phyloP scores from a whole-genome alignment of 108 stramenopile species.

The Phaeodactylum tricornutum region DNA sequence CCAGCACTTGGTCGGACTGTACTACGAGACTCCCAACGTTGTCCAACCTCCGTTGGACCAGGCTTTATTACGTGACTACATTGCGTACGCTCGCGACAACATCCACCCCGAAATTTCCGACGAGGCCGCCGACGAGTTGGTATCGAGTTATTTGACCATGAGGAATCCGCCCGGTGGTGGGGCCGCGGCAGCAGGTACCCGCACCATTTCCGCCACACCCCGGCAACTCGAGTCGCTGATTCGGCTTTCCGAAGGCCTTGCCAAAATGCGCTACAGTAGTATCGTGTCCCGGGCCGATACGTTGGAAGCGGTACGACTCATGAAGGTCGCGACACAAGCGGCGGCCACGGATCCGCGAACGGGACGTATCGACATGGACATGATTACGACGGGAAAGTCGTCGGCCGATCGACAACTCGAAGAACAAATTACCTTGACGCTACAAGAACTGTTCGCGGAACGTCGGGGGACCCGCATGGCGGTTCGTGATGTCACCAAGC shows the following conservation, averaged over 20 bases:
- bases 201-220: slow-evolving; percentile 97
- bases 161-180: slow-evolving; percentile 63
- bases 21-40: slow-evolving; percentile 74
- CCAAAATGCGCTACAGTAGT: slow-evolving; percentile 75
- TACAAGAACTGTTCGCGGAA: slow-evolving; percentile 59
- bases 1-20: slow-evolving; percentile 84
- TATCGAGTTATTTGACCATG: slow-evolving; percentile 90
- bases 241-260: slow-evolving; percentile 91
- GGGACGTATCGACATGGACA: slow-evolving; percentile 98
- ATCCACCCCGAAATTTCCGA: slow-evolving; percentile 82
- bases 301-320: slow-evolving; percentile 87
- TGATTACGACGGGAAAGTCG: slow-evolving; percentile 87
- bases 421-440: slow-evolving; percentile 36
- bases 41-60: slow-evolving; percentile 74
- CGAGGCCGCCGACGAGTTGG: slow-evolving; percentile 77
- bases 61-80: slow-evolving; percentile 83
- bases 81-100: slow-evolving; percentile 84
- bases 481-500: slow-evolving; percentile 48
- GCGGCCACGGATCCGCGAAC: slow-evolving; percentile 95
- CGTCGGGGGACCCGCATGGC: slow-evolving; percentile 54
- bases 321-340: slow-evolving; percentile 94
- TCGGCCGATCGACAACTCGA: slow-evolving; percentile 71
- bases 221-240: slow-evolving; percentile 97
- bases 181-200: slow-evolving; percentile 46
- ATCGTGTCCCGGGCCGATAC: slow-evolving; percentile 79